Conservation (phyloP, 441 rosid species). For the Adansonia madagascariensis region DNA sequence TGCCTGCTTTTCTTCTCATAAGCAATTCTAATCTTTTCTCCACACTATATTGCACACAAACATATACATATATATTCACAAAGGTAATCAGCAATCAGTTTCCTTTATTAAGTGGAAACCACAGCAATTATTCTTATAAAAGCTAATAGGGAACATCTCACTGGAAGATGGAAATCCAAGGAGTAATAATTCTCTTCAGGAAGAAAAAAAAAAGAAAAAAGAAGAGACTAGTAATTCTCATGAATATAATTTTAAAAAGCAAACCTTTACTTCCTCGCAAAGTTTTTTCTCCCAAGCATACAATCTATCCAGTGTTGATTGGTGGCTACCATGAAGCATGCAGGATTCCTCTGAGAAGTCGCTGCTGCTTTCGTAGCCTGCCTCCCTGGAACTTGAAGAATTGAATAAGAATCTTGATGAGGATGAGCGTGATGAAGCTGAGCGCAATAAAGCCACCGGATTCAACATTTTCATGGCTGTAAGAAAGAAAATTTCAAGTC, state of each 20-base stretch:
- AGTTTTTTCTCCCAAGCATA: constrained; percentile 98
- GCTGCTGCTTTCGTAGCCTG: constrained; percentile 67
- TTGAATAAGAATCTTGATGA: constrained; percentile 77
- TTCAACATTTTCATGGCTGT: constrained; percentile 88
- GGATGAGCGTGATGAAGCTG: constrained; percentile 88
- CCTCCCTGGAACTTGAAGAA: constrained; percentile 63
- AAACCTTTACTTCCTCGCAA: constrained; percentile 86
- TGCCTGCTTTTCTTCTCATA: constrained; percentile 83
- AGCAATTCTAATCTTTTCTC: constrained; percentile 79
- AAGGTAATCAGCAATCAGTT: constrained; percentile 22
- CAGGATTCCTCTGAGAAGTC: constrained; percentile 77
- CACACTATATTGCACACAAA: constrained; percentile 40
- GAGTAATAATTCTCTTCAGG: background rate
- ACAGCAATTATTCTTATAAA: constrained; percentile 7
- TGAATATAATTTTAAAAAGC: background rate
- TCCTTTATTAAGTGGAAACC: background rate
- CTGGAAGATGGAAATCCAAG: background rate
- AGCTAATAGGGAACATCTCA: background rate
- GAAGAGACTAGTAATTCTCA: background rate
- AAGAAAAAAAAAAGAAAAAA: too few species aligned
- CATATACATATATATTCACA: constrained; percentile 31
- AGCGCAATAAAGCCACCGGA: constrained; percentile 87
- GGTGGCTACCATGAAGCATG: constrained; percentile 78
- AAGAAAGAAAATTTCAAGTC: constrained; percentile 28
- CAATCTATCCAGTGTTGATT: constrained; percentile 80